Evolutionary conservation across 192 early-diverging fungal species (phyloP), one percentile per base, ranked within the genome.

Genomic region (Tieghemiomyces parasiticus): DNA sequence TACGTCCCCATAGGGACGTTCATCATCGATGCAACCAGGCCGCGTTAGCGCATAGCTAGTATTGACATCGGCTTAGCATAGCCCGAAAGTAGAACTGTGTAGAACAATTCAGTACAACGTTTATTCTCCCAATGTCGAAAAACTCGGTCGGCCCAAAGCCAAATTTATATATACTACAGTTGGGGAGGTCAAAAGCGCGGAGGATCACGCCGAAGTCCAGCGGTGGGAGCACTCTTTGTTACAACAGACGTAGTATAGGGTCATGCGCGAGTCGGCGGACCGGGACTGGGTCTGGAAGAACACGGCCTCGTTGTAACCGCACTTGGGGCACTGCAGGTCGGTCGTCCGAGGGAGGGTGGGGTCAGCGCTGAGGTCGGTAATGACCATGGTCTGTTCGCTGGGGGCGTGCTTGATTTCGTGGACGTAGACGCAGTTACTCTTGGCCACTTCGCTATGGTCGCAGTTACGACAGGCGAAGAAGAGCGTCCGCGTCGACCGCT

Each of bases 381-480:
- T 64, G 48, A 87, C 77, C 76, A 84, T 85, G 24, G 86, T 86
- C 65, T 80, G 72, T 62, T 88, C 86, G 38, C 66, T 71, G 25
- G 74, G 71, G 24, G 66, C 69, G 63, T 84, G 79, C 0, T 75
- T 59, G 32, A 90, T 78, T 60, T 84, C 83, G 63, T 90, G 85
- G 34, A 85, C 75, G 63, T 85, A 87, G 26, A 90, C 85, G 62
- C 81, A 82, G 49, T 73, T 63, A 59, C 82, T 85, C 42, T 82
- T 73, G 14, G 88, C 81, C 38, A 74, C 71, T 48, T 90, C 88
- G 63, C 81, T 69, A 59, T 78, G 79, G 26, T 81, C 75, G 66
- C 88, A 90, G 67, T 87, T 87, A 59, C 86, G 78, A 67, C 88
- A 90, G 19, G 85, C 85, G 65, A 78, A 85, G 64, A 82, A 69